A percentile compares a stretch with the other conserved stretches of the same genome.
phyloP scores from a whole-genome alignment of 1,284 basidiomycete species.

The Ustilago tritici region DNA sequence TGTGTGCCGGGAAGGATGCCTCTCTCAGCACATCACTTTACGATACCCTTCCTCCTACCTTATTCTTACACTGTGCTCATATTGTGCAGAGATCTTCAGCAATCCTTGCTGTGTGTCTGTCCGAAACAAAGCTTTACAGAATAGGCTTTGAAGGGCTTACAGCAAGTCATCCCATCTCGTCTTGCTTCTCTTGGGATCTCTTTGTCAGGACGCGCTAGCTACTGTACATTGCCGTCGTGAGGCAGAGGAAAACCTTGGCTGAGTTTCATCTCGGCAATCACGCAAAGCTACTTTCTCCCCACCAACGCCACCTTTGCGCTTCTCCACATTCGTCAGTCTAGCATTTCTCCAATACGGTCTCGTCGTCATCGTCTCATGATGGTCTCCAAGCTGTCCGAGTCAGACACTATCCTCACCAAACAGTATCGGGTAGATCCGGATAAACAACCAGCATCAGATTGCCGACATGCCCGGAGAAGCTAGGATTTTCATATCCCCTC shows the following conservation, averaged over 20 bases:
- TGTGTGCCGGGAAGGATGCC: conserved; percentile 2
- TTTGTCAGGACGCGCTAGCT: conserved; percentile 3
- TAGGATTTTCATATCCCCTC: not conserved
- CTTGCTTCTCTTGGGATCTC: not conserved
- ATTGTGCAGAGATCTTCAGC: not conserved
- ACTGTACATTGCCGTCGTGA: not conserved
- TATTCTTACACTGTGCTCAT: not conserved
- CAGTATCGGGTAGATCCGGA: not conserved
- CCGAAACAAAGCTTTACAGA: conserved; percentile 18
- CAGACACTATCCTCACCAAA: not conserved
- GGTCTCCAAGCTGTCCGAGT: not conserved
- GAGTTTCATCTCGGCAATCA: conserved; percentile 5
- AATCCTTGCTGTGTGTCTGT: not conserved
- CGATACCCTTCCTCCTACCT: not conserved
- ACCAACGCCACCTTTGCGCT: conserved; percentile 16
- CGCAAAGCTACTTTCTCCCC: conserved; percentile 8
- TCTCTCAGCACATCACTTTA: not conserved
- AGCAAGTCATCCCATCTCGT: not conserved
- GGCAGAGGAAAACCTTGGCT: conserved; percentile 2
- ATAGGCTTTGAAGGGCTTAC: conserved; percentile 14
- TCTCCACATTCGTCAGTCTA: not conserved
- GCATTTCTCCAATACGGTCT: not conserved
- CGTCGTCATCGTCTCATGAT: not conserved
- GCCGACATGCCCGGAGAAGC: not conserved
- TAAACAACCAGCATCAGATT: not conserved